A percentile compares a stretch with the other conserved stretches of the same genome.
These are phyloP conservation scores for Penicillium dipodomyicola DNA, from an alignment of 495 filamentous ascomycete genomes.

Conservation along the genomic window DNA sequence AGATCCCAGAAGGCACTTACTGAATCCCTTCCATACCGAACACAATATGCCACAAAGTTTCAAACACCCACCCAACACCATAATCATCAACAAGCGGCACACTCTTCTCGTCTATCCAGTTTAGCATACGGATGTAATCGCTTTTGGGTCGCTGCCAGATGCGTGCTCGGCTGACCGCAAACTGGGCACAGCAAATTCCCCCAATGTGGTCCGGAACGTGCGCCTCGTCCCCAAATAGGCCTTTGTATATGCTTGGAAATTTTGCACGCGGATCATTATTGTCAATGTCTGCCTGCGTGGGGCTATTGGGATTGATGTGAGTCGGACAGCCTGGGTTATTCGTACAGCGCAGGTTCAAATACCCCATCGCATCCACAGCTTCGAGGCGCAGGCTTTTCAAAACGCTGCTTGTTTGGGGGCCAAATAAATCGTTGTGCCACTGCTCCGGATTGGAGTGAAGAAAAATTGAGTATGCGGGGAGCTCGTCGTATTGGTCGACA, in stretches of 20 bases:
- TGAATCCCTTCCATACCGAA: conserved; percentile 41
- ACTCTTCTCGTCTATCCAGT: conserved; percentile 35
- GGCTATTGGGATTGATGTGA: conserved; percentile 29
- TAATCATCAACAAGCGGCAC: conserved; percentile 37
- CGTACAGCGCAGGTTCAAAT: conserved; percentile 43
- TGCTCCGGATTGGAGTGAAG: conserved; percentile 42
- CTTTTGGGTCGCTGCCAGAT: conserved; percentile 37
- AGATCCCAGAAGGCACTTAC: too few species aligned
- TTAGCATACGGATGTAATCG: conserved; percentile 45
- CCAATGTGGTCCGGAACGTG: conserved; percentile 40
- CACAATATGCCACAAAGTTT: conserved; percentile 45
- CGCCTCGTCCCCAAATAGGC: conserved; percentile 28
- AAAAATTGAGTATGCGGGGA: conserved; percentile 41
- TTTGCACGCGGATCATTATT: conserved; percentile 36
- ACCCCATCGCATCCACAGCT: conserved; percentile 40
- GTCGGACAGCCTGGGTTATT: conserved; percentile 40
- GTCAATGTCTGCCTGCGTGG: conserved; percentile 35
- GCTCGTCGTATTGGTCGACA: conserved; percentile 37
- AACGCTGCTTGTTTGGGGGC: conserved; percentile 27
- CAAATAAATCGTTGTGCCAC: conserved; percentile 48
- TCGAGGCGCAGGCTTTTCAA: conserved; percentile 35
- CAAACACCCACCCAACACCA: conserved; percentile 44
- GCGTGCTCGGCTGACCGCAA: conserved; percentile 44
- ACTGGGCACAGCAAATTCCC: conserved; percentile 51
- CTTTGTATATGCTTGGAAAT: conserved; percentile 36